These are phyloP conservation scores for Apocynum venetum DNA, from an alignment of 257 asterid species.

Conservation along the genomic window DNA sequence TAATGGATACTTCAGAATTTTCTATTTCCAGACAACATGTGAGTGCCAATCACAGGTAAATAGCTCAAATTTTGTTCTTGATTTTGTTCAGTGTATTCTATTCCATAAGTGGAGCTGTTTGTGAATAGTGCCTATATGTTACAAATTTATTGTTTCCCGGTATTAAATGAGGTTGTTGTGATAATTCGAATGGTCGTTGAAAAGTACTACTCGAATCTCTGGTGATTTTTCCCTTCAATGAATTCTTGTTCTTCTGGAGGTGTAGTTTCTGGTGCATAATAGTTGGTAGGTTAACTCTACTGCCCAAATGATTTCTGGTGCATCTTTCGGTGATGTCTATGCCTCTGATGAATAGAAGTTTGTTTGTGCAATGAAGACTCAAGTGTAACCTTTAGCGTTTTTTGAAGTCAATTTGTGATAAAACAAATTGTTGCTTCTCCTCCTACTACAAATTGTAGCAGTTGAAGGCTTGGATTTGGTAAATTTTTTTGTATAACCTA, in stretches of 20 bases:
- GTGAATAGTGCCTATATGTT: background rate
- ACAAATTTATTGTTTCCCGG: background rate
- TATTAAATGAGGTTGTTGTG: background rate
- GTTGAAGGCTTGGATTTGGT: background rate
- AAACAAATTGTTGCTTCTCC: background rate
- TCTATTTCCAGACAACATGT: conserved; percentile 19
- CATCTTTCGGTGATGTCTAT: background rate
- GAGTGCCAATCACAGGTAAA: conserved; percentile 35
- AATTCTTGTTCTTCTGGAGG: background rate
- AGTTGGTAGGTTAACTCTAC: background rate
- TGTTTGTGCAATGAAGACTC: background rate
- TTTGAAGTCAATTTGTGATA: background rate
- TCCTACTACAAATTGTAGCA: background rate
- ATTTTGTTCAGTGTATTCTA: background rate
- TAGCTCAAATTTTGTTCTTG: conserved; percentile 12
- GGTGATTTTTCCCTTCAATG: background rate
- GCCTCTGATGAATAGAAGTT: background rate
- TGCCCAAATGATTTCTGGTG: background rate
- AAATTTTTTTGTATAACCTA: background rate
- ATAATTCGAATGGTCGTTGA: background rate
- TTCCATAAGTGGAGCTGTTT: background rate
- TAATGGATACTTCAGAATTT: conserved; percentile 61
- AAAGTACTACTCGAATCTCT: background rate
- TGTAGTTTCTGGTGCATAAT: background rate
- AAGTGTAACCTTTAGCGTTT: background rate